These are phyloP conservation scores for Pythium plurisporium DNA, from an alignment of 352 stramenopile genomes.

Conservation along the genomic window DNA sequence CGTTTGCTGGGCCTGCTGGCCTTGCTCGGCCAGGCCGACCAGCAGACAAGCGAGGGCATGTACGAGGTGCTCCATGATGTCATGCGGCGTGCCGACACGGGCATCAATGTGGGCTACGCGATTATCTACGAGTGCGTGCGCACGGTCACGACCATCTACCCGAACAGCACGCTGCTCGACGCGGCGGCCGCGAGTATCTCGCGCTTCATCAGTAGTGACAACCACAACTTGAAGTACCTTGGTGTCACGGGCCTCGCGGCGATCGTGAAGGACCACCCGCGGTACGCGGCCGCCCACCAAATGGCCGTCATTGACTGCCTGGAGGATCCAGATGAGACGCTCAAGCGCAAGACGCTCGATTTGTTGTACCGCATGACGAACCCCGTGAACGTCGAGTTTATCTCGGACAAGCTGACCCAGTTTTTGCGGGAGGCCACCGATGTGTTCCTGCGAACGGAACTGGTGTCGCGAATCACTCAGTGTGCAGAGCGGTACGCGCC, in stretches of 20 bases:
- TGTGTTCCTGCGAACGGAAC: constrained; percentile 95
- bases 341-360: constrained; percentile 98
- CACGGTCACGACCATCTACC: constrained; percentile 99
- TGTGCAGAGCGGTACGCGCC: constrained; percentile 97
- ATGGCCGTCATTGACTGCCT: constrained; percentile 99
- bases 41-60: constrained; percentile 96
- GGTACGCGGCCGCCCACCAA: constrained; percentile 98
- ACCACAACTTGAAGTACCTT: constrained; percentile 99
- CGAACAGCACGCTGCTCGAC: constrained; percentile 97
- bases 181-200: constrained; percentile 90
- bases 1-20: constrained; percentile 96
- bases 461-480: constrained; percentile 97
- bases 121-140: constrained; percentile 99
- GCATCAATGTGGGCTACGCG: constrained; percentile 99
- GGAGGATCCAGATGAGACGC: constrained; percentile 98
- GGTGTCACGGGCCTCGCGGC: constrained; percentile 98
- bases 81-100: constrained; percentile 98
- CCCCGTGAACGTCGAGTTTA: constrained; percentile 99
- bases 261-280: constrained; percentile 96
- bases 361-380: constrained; percentile 98
- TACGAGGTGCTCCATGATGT: constrained; percentile 99
- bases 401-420: constrained; percentile 97
- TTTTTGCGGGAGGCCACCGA: constrained; percentile 95
- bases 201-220: constrained; percentile 93
- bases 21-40: constrained; percentile 92